Conservation (phyloP, 352 stramenopile genomes). For the Phytophthora rubi region DNA sequence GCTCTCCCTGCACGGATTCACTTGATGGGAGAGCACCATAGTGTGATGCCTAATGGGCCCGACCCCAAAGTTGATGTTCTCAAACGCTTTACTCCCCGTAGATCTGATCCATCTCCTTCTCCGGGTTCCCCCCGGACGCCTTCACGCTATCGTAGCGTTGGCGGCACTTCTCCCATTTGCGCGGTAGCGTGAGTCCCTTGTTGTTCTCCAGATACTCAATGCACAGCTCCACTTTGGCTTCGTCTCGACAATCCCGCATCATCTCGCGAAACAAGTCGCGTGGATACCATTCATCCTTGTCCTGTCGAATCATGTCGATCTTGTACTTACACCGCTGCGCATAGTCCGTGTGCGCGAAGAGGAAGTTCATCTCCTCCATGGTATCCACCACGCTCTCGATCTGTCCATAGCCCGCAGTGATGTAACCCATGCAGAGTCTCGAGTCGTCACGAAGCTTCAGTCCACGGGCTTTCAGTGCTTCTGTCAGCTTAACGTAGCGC, state of each 20-base stretch:
- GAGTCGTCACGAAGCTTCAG: slow-evolving; percentile 25
- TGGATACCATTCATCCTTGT: slow-evolving; percentile 18
- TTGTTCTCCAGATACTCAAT: slow-evolving; percentile 15
- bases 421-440: slow-evolving; percentile 8
- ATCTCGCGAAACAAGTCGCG: slow-evolving; percentile 17
- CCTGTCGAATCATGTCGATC: slow-evolving; percentile 10
- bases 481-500: slow-evolving; percentile 8
- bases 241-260: slow-evolving; percentile 26
- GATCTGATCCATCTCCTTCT: slow-evolving; percentile 1
- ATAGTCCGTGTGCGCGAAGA: slow-evolving; percentile 29
- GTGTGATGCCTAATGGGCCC: neutral
- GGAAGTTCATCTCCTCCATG: slow-evolving; percentile 38
- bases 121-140: neutral
- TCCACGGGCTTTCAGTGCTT: neutral
- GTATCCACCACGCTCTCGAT: slow-evolving; percentile 21
- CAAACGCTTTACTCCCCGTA: neutral
- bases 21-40: neutral
- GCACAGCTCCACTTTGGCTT: slow-evolving; percentile 23
- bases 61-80: neutral
- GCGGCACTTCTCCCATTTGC: slow-evolving; percentile 24
- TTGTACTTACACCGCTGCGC: neutral
- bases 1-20: too few species aligned
- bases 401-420: neutral
- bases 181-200: slow-evolving; percentile 18
- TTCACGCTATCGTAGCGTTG: slow-evolving; percentile 6